A percentile compares a stretch with the other conserved stretches of the same genome.
Conservation (phyloP, 768 basidiomycete species). For the Collybiopsis confluens region DNA sequence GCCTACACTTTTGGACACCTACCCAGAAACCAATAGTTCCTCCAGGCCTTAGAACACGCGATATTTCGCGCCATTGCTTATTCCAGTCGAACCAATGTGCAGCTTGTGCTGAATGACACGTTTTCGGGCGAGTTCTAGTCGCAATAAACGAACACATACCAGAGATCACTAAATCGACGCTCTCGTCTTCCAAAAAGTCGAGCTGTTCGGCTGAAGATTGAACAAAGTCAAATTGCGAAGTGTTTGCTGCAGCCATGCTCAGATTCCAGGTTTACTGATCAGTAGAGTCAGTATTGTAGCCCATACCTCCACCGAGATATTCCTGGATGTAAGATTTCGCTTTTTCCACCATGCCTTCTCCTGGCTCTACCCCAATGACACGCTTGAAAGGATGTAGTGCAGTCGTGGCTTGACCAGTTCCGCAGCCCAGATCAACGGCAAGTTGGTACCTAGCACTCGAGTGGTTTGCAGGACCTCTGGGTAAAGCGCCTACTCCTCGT, state of each 20-base stretch:
- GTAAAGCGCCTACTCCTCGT: constrained; percentile 12
- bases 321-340: constrained; percentile 30
- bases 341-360: constrained; percentile 60
- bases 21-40: constrained; percentile 79
- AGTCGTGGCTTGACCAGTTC: constrained; percentile 72
- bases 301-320: constrained; percentile 13
- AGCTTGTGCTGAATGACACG: constrained; percentile 53
- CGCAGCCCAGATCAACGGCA: constrained; percentile 79
- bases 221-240: constrained; percentile 26
- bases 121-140: neutral
- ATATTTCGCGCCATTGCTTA: constrained; percentile 65
- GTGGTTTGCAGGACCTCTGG: neutral
- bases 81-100: constrained; percentile 81
- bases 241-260: constrained; percentile 22
- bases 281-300: neutral
- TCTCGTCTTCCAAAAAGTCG: constrained; percentile 38
- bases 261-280: too few species aligned
- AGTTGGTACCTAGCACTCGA: constrained; percentile 37
- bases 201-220: constrained; percentile 54
- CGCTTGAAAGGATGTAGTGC: constrained; percentile 50
- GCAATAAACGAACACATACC: constrained; percentile 35
- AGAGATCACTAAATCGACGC: constrained; percentile 64
- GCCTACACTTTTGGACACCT: constrained; percentile 10
- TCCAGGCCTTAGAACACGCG: constrained; percentile 51
- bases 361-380: constrained; percentile 76